These are phyloP conservation scores for Cercospora sesami DNA, from an alignment of 2,329 filamentous ascomycete genomes.

Conservation along the genomic window DNA sequence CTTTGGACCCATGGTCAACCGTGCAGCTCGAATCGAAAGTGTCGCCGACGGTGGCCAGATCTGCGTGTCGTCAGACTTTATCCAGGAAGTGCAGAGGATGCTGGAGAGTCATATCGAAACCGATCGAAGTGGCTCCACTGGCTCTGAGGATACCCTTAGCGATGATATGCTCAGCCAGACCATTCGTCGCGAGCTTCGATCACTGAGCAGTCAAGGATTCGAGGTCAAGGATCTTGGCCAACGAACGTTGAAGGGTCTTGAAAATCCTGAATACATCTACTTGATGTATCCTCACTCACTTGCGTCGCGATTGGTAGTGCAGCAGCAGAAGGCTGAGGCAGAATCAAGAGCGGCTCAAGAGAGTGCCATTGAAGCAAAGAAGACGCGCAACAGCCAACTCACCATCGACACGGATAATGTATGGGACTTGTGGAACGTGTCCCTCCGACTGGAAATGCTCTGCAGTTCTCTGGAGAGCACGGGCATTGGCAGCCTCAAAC, in stretches of 20 bases:
- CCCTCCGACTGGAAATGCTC: conserved; percentile 85
- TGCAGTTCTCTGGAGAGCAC: conserved; percentile 82
- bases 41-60: conserved; percentile 97
- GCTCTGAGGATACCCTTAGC: conserved; percentile 71
- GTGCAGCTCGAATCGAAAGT: conserved; percentile 87
- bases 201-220: conserved; percentile 86
- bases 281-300: conserved; percentile 91
- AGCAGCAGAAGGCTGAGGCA: conserved; percentile 55
- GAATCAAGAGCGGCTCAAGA: conserved; percentile 35
- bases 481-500: conserved; percentile 63
- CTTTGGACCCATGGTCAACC: conserved; percentile 99
- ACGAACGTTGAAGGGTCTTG: conserved; percentile 90
- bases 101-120: conserved; percentile 85
- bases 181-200: conserved; percentile 83
- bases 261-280: conserved; percentile 95
- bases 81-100: conserved; percentile 89
- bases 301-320: conserved; percentile 73
- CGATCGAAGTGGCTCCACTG: conserved; percentile 67
- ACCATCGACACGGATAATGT: conserved; percentile 82
- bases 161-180: conserved; percentile 72
- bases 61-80: conserved; percentile 94
- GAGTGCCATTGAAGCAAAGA: conserved; percentile 50
- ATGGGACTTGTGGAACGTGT: conserved; percentile 87
- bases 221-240: conserved; percentile 96
- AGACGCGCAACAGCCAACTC: conserved; percentile 62